These are phyloP conservation scores for Sclerotinia sclerotiorum DNA, from an alignment of 2,329 filamentous ascomycete genomes.

Conservation along the genomic window DNA sequence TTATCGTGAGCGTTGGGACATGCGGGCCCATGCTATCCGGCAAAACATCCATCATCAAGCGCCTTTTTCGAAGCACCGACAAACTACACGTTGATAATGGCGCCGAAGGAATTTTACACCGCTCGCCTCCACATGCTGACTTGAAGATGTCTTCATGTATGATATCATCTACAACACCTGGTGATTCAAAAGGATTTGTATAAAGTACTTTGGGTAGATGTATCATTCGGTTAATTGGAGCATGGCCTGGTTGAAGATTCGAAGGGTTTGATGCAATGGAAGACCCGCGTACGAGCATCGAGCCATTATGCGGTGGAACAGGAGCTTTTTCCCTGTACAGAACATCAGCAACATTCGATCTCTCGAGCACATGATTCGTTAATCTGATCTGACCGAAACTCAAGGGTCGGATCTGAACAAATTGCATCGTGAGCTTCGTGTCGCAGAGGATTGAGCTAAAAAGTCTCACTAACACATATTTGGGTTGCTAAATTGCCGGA, in stretches of 20 bases:
- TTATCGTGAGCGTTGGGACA: slow-evolving; percentile 10
- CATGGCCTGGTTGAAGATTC: neutral
- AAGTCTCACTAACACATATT: slow-evolving; percentile 21
- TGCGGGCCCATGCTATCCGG: slow-evolving; percentile 17
- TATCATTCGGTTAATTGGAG: neutral
- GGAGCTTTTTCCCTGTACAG: slow-evolving; percentile 14
- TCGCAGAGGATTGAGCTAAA: slow-evolving; percentile 12
- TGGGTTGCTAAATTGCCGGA: neutral
- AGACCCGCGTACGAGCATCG: slow-evolving; percentile 6
- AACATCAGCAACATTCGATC: slow-evolving; percentile 12
- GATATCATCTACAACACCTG: neutral
- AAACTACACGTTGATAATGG: neutral
- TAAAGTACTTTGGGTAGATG: slow-evolving; percentile 1
- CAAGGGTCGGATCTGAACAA: slow-evolving; percentile 15
- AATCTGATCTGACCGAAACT: slow-evolving; percentile 16
- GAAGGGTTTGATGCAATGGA: slow-evolving; percentile 13
- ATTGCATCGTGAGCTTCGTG: slow-evolving; percentile 18
- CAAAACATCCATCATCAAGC: neutral
- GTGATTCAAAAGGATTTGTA: slow-evolving; percentile 11
- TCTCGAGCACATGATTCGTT: neutral
- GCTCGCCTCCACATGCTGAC: slow-evolving; percentile 19
- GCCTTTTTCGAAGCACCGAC: neutral
- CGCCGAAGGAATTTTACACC: slow-evolving; percentile 16
- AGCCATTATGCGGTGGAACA: slow-evolving; percentile 17
- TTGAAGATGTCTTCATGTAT: neutral